Evolutionary conservation across 768 basidiomycete species (phyloP), one percentile per base, ranked within the genome.

Genomic region (Rhizopogon vinicolor): DNA sequence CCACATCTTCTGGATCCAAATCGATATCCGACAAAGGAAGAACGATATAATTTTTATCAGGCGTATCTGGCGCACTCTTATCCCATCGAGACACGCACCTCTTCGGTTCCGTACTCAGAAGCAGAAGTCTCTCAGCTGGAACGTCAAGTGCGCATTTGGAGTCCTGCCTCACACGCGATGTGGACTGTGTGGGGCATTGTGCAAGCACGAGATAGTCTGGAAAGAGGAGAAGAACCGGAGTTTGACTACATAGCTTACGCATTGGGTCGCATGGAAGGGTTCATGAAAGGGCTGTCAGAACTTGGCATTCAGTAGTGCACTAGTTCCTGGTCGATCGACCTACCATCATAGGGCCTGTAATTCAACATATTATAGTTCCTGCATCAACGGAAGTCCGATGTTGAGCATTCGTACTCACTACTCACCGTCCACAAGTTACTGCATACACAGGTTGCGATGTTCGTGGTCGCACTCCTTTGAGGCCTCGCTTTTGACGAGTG

Each of bases 121-220:
- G 72, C 74, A 13, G 74, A 79, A 55, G 71, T 90, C 19, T 70
- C 73, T 18, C 77, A 74, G 49, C 71, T 98, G 40, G 93, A 96
- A 58, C 72, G 76, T 33, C 89, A 95, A 67, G 91, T 98, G 39
- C 78, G 74, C 44, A 75, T 84, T 9, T 99, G 97, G 97, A 88
- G 89, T 62, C 89, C 95, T 10, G 87, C 91, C 4, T 89, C 89
- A 19, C 92, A 94, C 62, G 93, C 82, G 12, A 86, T 89, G 81
- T 98, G 96, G 94, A 85, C 90, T 7, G 74, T 98, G 43, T 99
- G 97, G 97, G 93, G 91, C 7, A 78, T 98, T 59, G 84, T 98
- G 5, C 93, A 96, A 70, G 93, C 91, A 6, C 82, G 82, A 59
- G 90, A 92, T 61, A 82, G 86, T 61, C 59, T 92, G 7, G 80